Evolutionary conservation across 2,329 filamentous ascomycete genomes (phyloP).

Genomic region (Colletotrichum siamense): DNA sequence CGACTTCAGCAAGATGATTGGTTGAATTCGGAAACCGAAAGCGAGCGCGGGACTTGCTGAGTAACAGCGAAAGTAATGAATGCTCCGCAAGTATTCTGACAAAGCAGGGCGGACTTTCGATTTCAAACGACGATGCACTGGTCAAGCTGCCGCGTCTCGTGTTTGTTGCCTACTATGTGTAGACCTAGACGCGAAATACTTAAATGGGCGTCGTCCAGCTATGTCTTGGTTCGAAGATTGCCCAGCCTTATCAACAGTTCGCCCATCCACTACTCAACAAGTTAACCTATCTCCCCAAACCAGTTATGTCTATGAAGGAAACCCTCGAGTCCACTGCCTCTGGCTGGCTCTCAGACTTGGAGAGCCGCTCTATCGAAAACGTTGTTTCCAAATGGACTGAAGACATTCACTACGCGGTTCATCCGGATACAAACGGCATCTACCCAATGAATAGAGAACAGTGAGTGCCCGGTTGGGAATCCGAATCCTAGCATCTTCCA

Average conservation of each 20-base stretch:
- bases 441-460: background rate
- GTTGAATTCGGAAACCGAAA: background rate
- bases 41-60: background rate
- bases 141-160: rapidly evolving
- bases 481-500: too few species aligned
- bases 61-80: background rate
- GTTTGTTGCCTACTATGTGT: background rate
- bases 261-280: background rate
- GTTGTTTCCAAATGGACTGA: too few species aligned
- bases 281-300: too few species aligned
- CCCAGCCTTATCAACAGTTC: rapidly evolving
- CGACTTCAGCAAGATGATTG: rapidly evolving
- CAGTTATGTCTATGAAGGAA: rapidly evolving
- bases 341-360: background rate
- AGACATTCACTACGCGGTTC: too few species aligned
- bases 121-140: background rate
- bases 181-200: rapidly evolving
- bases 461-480: too few species aligned
- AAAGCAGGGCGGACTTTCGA: background rate
- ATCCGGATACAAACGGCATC: background rate
- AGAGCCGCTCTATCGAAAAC: rapidly evolving
- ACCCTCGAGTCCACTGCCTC: background rate
- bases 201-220: rapidly evolving
- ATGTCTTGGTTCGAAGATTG: background rate
- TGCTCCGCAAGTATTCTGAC: background rate